Percentiles rank a stretch among this genome's conserved stretches.
phyloP scores from a whole-genome alignment of 192 early-diverging fungal species.

The Backusella tuberculispora region DNA sequence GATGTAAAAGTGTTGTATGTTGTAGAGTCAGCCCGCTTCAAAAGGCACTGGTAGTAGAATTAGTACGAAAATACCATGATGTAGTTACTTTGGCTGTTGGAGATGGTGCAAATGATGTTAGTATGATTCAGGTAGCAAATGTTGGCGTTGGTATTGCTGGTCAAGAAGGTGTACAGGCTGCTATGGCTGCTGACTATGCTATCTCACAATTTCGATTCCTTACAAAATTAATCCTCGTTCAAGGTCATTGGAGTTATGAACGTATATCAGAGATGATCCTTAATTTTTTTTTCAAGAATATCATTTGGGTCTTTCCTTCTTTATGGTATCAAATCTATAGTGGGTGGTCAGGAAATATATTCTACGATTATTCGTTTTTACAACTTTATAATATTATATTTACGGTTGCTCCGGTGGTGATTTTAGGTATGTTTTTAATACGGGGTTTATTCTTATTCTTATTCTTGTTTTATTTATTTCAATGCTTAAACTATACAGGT shows the following conservation, averaged over 20 bases:
- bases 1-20: conserved; percentile 87
- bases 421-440: conserved; percentile 51
- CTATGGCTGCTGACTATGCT: conserved; percentile 94
- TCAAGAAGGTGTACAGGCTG: conserved; percentile 85
- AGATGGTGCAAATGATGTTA: conserved; percentile 90
- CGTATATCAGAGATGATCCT: conserved; percentile 90
- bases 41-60: conserved; percentile 92
- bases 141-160: conserved; percentile 81
- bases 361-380: conserved; percentile 93
- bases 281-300: conserved; percentile 97
- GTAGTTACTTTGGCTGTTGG: conserved; percentile 74
- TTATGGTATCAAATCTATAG: conserved; percentile 96
- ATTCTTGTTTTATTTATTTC: conserved; percentile 11
- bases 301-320: conserved; percentile 88
- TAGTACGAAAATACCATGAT: conserved; percentile 78
- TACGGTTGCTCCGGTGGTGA: conserved; percentile 67
- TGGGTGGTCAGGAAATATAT: conserved; percentile 87
- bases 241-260: conserved; percentile 91
- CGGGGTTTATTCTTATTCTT: neutral
- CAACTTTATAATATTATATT: conserved; percentile 86
- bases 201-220: conserved; percentile 93
- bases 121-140: conserved; percentile 97
- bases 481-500: conserved; percentile 35
- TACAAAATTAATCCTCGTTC: conserved; percentile 84
- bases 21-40: conserved; percentile 93